Evolutionary conservation across 176 grass and related monocot species (phyloP), one percentile per base, ranked within the genome.

Genomic region (Stipa capillata): DNA sequence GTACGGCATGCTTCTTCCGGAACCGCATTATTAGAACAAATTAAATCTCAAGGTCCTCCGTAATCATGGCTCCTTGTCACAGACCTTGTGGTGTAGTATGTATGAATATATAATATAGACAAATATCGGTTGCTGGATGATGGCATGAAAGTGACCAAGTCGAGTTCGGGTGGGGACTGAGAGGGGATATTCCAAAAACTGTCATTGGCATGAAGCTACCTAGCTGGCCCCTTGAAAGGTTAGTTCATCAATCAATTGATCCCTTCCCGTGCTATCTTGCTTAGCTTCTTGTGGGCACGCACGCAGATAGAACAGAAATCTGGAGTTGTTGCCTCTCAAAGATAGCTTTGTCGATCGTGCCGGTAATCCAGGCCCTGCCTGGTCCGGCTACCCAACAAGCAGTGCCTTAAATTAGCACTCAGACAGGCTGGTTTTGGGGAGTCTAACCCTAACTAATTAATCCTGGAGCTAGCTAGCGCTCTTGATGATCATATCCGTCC

Each of bases 341-440:
- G 51, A 18, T 51, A 69, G 5, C 8, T 62, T 63, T 63, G 68
- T 63, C 68, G 68, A 36, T 32, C 32, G 33, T 20, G 77, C 34
- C 24, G 55, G 79, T n/a, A n/a, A n/a, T n/a, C n/a, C n/a, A n/a
- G n/a, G n/a, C n/a, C 49, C 16, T 43, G 48, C 51, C 29, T 49
- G n/a, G n/a, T n/a, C n/a, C n/a, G n/a, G n/a, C n/a, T n/a, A n/a
- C n/a, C n/a, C n/a, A n/a, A n/a, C n/a, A n/a, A 4, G 17, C 59
- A 16, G 13, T 39, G 67, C 21, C 39, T 67, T 81, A 66, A 76
- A 74, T 56, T 77, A 45, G 48, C 48, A 39, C 60, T 55, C 31
- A 25, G 7, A 88, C 86, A 88, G 86, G 59, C 81, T 88, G 78
- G 52, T 69, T 82, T 10, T 76, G 41, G 75, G 74, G 52, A 88